Percentiles rank a stretch among this genome's conserved stretches.
Conservation (phyloP, 2,329 filamentous ascomycete genomes). For the Fonsecaea erecta region DNA sequence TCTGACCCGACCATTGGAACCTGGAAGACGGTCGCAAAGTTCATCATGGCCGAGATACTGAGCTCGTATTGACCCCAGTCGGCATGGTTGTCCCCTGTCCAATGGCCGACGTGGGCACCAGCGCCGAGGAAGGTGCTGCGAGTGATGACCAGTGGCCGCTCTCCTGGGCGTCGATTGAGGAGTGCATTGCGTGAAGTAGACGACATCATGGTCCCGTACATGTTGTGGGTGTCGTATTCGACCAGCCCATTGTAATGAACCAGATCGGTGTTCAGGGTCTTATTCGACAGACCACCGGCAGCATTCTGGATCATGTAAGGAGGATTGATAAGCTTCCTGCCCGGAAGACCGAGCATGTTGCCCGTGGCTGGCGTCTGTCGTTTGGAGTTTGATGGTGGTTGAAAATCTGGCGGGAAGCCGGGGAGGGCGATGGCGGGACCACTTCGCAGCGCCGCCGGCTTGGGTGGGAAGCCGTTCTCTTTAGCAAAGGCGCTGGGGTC, state of each 20-base stretch:
- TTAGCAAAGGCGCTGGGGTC: conserved; percentile 58
- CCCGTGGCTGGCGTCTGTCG: conserved; percentile 24
- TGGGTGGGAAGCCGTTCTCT: conserved; percentile 57
- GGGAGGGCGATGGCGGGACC: conserved; percentile 59
- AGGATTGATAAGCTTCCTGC: conserved; percentile 67
- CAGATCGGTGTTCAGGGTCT: conserved; percentile 69
- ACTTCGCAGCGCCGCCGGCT: conserved; percentile 65
- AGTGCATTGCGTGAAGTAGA: conserved; percentile 67
- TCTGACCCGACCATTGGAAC: conserved; percentile 70
- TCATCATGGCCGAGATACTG: conserved; percentile 63
- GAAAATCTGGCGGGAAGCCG: conserved; percentile 71
- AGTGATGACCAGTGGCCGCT: conserved; percentile 73
- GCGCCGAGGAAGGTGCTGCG: conserved; percentile 76
- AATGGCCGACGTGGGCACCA: conserved; percentile 64
- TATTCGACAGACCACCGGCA: conserved; percentile 57
- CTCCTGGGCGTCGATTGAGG: conserved; percentile 64
- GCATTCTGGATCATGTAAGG: conserved; percentile 69
- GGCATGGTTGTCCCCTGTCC: conserved; percentile 66
- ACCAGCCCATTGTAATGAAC: conserved; percentile 69
- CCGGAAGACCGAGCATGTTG: conserved; percentile 62
- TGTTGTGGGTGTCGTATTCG: conserved; percentile 77
- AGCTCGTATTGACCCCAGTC: conserved; percentile 64
- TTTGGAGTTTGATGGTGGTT: conserved; percentile 52
- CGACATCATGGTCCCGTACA: conserved; percentile 80
- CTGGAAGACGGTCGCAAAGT: conserved; percentile 69